Percentiles rank a stretch among this genome's conserved stretches.
Evolutionary conservation across 202 grass and related monocot species (phyloP).

Genomic region (Saccharum hybrid): DNA sequence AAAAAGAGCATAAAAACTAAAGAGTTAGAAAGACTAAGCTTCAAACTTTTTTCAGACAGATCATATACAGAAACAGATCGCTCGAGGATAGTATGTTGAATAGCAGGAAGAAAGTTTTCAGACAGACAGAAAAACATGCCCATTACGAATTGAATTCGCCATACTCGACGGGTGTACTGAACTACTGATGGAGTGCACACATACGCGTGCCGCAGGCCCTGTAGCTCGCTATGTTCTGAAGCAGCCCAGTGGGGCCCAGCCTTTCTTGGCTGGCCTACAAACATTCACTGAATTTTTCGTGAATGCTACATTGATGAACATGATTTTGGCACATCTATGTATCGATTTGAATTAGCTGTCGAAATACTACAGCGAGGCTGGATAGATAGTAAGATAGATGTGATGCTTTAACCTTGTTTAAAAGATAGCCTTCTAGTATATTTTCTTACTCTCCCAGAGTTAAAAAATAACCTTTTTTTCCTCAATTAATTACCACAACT

Average conservation of each 20-base stretch:
- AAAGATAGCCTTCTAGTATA: too few species aligned
- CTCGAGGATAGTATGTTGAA: neutral
- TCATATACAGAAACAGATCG: too few species aligned
- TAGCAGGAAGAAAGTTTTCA: neutral
- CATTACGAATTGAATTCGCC: neutral
- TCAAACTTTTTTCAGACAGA: too few species aligned
- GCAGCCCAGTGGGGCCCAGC: constrained; percentile 15
- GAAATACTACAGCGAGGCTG: neutral
- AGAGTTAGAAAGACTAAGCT: too few species aligned
- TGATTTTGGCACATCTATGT: constrained; percentile 58
- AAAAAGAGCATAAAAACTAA: too few species aligned
- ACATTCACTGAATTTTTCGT: constrained; percentile 56
- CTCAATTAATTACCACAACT: neutral
- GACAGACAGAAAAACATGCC: neutral
- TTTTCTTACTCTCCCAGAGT: neutral
- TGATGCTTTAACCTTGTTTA: neutral
- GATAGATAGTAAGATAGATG: neutral
- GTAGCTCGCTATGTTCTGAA: constrained; percentile 34
- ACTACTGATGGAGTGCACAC: neutral
- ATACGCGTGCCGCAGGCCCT: constrained; percentile 8
- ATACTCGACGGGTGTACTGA: too few species aligned
- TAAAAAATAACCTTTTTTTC: neutral
- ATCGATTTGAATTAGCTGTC: constrained; percentile 59
- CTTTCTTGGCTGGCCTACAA: constrained; percentile 46
- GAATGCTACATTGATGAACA: constrained; percentile 57